phyloP scores from a whole-genome alignment of 768 basidiomycete genomes.

The Lactarius tabidus region DNA sequence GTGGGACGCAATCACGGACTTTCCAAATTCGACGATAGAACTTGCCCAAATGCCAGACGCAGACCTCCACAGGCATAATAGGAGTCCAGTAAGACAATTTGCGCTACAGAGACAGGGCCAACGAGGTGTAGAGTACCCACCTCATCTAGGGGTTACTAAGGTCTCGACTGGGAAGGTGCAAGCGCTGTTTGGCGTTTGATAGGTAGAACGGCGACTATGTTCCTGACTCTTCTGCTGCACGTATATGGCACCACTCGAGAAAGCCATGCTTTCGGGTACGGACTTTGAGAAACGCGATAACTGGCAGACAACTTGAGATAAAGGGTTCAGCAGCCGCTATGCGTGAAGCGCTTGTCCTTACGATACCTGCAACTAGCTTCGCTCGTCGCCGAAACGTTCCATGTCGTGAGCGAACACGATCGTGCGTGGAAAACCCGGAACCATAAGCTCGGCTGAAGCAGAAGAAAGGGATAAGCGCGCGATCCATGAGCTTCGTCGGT shows the following conservation, averaged over 20 bases:
- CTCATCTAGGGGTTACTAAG: background rate
- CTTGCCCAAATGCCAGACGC: background rate
- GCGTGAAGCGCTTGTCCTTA: background rate
- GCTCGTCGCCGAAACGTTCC: background rate
- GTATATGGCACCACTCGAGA: background rate
- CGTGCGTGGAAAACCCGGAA: background rate
- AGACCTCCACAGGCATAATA: background rate
- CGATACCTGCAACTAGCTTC: background rate
- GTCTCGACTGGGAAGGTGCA: background rate
- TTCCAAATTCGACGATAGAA: background rate
- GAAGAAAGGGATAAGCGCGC: background rate
- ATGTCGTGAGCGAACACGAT: background rate
- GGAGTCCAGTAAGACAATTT: background rate
- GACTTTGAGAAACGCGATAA: conserved; percentile 1
- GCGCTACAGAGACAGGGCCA: background rate
- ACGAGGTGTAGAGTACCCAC: background rate
- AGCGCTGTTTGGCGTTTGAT: background rate
- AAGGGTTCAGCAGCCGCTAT: background rate
- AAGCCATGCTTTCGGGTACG: background rate
- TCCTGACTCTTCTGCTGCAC: background rate
- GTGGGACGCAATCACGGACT: conserved; percentile 8
- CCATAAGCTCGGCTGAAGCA: background rate
- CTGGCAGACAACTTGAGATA: background rate
- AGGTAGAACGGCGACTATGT: background rate
- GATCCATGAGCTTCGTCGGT: background rate